These are phyloP conservation scores for Hevea brasiliensis DNA, from an alignment of 345 rosid genomes.

Conservation along the genomic window DNA sequence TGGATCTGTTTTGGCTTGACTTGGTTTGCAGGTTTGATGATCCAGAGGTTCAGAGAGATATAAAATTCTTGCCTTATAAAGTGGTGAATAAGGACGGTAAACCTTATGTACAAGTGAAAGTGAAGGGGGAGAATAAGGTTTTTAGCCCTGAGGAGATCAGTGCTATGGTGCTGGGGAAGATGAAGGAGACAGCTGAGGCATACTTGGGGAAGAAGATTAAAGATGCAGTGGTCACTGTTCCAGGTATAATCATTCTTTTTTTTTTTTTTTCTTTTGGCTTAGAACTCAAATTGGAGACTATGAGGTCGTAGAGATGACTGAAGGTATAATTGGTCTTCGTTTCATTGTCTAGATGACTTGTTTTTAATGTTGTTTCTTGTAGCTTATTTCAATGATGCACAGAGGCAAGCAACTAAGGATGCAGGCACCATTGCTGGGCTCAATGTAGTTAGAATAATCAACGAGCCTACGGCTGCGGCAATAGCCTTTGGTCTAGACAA, in stretches of 20 bases:
- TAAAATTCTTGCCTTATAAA: conserved; percentile 56
- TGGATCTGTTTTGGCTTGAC: neutral
- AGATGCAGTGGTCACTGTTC: conserved; percentile 62
- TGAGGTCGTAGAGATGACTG: too few species aligned
- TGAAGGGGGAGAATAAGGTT: conserved; percentile 50
- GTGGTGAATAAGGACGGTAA: conserved; percentile 41
- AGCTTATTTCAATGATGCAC: conserved; percentile 47
- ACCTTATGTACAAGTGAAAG: conserved; percentile 39
- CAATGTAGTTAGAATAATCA: conserved; percentile 52
- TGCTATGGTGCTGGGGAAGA: conserved; percentile 55
- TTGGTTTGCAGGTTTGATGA: conserved; percentile 35
- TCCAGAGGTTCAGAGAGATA: conserved; percentile 52
- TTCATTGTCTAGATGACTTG: neutral
- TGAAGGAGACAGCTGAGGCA: conserved; percentile 64
- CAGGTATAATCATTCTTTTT: conserved; percentile 26
- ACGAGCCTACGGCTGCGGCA: conserved; percentile 61
- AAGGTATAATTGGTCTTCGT: too few species aligned
- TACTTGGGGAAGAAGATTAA: conserved; percentile 51
- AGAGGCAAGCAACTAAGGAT: conserved; percentile 42
- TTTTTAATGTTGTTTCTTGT: neutral
- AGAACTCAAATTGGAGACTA: too few species aligned
- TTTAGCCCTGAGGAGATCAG: conserved; percentile 70
- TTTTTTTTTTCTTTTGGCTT: neutral
- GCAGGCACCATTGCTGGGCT: conserved; percentile 38
- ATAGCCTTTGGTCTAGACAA: conserved; percentile 58